phyloP scores from a whole-genome alignment of 352 stramenopile genomes.

The Globisporangium heterothallicum region DNA sequence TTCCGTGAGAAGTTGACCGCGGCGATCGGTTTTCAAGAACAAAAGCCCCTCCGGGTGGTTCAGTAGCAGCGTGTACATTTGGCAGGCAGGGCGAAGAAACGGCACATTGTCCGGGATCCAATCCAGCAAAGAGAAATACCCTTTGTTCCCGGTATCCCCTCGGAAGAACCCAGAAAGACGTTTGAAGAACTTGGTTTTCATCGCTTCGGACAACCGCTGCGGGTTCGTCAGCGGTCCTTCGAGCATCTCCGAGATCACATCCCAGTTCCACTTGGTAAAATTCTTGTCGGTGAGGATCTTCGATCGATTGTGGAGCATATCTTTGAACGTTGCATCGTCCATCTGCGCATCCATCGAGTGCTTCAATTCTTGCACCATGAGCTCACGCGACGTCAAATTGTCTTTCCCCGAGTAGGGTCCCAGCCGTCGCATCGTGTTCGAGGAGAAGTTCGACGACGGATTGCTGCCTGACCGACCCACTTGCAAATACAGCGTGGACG shows the following conservation, averaged over 20 bases:
- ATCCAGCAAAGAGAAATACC: conserved; percentile 84
- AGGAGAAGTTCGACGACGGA: conserved; percentile 19
- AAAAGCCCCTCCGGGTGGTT: conserved; percentile 83
- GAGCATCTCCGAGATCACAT: conserved; percentile 87
- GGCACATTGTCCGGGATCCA: conserved; percentile 89
- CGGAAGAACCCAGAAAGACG: conserved; percentile 87
- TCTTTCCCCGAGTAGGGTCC: conserved; percentile 29
- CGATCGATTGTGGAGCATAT: conserved; percentile 84
- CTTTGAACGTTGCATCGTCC: conserved; percentile 85
- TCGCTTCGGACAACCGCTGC: conserved; percentile 79
- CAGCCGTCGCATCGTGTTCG: conserved; percentile 9
- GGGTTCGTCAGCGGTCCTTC: conserved; percentile 84
- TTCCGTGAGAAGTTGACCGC: conserved; percentile 78
- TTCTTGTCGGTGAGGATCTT: conserved; percentile 87
- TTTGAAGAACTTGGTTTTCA: conserved; percentile 93
- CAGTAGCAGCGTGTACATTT: conserved; percentile 87
- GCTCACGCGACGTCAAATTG: conserved; percentile 74
- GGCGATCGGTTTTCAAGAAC: conserved; percentile 84
- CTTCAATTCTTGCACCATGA: conserved; percentile 86
- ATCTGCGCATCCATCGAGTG: conserved; percentile 85
- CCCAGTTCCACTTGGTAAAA: conserved; percentile 90
- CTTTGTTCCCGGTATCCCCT: conserved; percentile 86
- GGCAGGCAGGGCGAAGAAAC: conserved; percentile 80
- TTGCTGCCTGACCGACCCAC: conserved; percentile 11
- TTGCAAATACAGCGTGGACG: conserved; percentile 42